Conservation (phyloP, 2,329 filamentous ascomycete genomes). For the Sclerotiophoma versabilis region DNA sequence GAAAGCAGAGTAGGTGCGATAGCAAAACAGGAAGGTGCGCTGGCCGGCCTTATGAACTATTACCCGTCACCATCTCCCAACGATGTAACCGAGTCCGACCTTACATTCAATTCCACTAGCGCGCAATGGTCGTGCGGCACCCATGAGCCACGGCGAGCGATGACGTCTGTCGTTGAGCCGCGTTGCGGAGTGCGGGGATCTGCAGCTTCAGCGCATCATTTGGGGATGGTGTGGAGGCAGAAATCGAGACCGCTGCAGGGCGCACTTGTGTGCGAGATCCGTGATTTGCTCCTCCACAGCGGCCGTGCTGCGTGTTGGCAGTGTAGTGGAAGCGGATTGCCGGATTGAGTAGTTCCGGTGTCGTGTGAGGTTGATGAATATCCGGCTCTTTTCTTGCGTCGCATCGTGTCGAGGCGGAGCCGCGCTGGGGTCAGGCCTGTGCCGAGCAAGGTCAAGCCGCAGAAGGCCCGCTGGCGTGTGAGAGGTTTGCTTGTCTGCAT, state of each 20-base stretch:
- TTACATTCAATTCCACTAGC: constrained; percentile 8
- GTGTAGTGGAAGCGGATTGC: constrained; percentile 1
- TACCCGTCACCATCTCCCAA: constrained; percentile 1
- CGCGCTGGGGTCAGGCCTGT: constrained; percentile 2
- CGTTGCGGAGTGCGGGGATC: constrained; percentile 19
- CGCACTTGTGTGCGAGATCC: background rate
- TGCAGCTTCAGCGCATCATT: constrained; percentile 11
- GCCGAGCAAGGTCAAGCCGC: constrained; percentile 15
- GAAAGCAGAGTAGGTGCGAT: constrained; percentile 1
- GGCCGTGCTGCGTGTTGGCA: constrained; percentile 8
- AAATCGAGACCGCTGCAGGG: constrained; percentile 1
- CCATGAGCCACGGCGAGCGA: constrained; percentile 1
- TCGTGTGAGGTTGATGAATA: constrained; percentile 10
- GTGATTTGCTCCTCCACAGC: constrained; percentile 16
- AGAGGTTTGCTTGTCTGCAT: constrained; percentile 10
- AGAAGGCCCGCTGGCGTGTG: constrained; percentile 10
- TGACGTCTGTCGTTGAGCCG: constrained; percentile 18
- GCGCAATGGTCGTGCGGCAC: constrained; percentile 5
- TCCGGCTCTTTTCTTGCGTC: constrained; percentile 4
- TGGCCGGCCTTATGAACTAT: constrained; percentile 11
- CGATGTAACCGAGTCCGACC: constrained; percentile 10
- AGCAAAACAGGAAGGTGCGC: background rate
- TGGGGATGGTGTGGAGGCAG: constrained; percentile 5
- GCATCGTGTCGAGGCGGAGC: constrained; percentile 14
- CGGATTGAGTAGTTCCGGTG: background rate